These are phyloP conservation scores for Umbelopsis isabellina DNA, from an alignment of 192 early-diverging fungal species.

Conservation along the genomic window DNA sequence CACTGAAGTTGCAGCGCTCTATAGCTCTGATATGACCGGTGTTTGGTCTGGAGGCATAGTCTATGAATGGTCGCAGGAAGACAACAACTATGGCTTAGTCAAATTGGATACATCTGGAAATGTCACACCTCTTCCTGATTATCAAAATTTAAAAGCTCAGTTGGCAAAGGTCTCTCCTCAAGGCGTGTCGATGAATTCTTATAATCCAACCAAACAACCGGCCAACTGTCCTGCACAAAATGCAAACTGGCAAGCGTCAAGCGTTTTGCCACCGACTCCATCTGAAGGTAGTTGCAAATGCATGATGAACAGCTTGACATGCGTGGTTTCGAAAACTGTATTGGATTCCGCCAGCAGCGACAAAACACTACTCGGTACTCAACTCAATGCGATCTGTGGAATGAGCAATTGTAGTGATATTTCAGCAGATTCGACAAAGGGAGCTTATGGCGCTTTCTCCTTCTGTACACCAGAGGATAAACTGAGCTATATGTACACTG, in stretches of 20 bases:
- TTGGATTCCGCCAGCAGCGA: conserved; percentile 32
- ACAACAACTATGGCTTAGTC: conserved; percentile 76
- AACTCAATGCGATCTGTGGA: conserved; percentile 50
- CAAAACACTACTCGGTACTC: conserved; percentile 34
- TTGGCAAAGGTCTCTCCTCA: conserved; percentile 56
- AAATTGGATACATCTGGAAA: conserved; percentile 51
- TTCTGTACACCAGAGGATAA: conserved; percentile 50
- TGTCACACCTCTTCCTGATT: conserved; percentile 55
- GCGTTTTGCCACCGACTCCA: conserved; percentile 64
- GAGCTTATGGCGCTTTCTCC: conserved; percentile 51
- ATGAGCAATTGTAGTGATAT: conserved; percentile 51
- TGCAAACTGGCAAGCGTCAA: conserved; percentile 58
- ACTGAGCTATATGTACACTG: conserved; percentile 51
- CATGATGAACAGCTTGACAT: conserved; percentile 62
- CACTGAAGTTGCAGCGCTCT: conserved; percentile 67
- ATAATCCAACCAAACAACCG: conserved; percentile 42
- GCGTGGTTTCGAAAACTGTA: conserved; percentile 46
- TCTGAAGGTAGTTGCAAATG: conserved; percentile 64
- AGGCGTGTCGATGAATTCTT: conserved; percentile 61
- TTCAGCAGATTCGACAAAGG: conserved; percentile 43
- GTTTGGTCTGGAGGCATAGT: conserved; percentile 73
- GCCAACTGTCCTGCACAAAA: conserved; percentile 50
- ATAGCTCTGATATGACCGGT: conserved; percentile 67
- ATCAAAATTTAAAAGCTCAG: conserved; percentile 60
- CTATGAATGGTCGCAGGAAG: conserved; percentile 78